A percentile compares a stretch with the other conserved stretches of the same genome.
Evolutionary conservation across 1,139 yeast genomes (phyloP).

Genomic region (Yarrowia galli): DNA sequence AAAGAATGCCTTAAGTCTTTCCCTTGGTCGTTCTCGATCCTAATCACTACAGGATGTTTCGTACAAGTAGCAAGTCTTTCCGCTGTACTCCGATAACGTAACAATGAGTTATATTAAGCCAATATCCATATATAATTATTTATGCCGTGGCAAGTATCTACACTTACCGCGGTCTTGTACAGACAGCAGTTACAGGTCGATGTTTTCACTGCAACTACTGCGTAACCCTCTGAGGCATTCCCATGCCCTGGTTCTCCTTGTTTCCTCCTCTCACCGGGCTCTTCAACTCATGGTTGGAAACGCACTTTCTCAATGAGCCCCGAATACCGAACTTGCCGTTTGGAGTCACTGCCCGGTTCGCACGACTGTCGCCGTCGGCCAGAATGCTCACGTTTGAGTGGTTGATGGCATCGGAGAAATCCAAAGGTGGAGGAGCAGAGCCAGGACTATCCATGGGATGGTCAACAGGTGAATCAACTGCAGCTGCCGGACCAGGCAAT

Average conservation of each 20-base stretch:
- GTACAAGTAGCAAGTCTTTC: too few relatives aligned
- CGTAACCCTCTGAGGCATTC: slow-evolving; percentile 13
- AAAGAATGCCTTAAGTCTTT: too few relatives aligned
- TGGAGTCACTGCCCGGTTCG: slow-evolving; percentile 26
- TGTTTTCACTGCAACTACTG: neutral
- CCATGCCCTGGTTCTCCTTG: slow-evolving; percentile 32
- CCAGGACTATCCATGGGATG: slow-evolving; percentile 30
- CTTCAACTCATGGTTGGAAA: slow-evolving; percentile 32
- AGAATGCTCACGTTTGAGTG: slow-evolving; percentile 8
- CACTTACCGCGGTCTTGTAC: neutral
- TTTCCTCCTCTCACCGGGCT: slow-evolving; percentile 17
- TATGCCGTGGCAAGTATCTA: neutral
- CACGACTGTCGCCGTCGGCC: slow-evolving; percentile 6
- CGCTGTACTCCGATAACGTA: too few relatives aligned
- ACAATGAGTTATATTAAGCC: neutral
- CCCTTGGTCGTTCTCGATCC: too few relatives aligned
- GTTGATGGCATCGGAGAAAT: slow-evolving; percentile 15
- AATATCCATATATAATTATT: slow-evolving; percentile 8
- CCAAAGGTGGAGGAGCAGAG: slow-evolving; percentile 25
- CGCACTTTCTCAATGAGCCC: slow-evolving; percentile 39
- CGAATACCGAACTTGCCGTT: slow-evolving; percentile 44
- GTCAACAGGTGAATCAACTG: slow-evolving; percentile 6
- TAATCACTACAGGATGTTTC: too few relatives aligned
- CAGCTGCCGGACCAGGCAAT: slow-evolving; percentile 1
- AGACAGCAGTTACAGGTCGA: neutral